A percentile compares a stretch with the other conserved stretches of the same genome.
Conservation (phyloP, 1,139 yeast genomes). For the Nadsonia commutata region DNA sequence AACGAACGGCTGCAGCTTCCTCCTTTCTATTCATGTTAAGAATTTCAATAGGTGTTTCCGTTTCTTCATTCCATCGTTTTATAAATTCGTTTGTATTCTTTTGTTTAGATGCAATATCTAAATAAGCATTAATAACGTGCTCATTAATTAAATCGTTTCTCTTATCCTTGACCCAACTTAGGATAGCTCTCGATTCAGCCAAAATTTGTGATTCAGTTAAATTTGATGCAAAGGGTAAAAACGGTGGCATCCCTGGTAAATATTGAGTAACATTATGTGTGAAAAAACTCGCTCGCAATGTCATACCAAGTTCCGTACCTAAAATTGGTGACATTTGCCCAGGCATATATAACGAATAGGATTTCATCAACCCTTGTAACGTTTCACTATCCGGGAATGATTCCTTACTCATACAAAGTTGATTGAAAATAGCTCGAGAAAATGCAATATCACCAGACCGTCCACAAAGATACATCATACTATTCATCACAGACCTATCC, state of each 20-base stretch:
- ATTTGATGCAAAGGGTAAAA: conserved; percentile 44
- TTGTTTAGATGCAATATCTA: conserved; percentile 33
- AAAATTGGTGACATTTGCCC: conserved; percentile 23
- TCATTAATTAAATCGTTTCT: conserved; percentile 31
- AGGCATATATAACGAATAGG: conserved; percentile 21
- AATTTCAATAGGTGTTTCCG: conserved; percentile 18
- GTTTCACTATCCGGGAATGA: conserved; percentile 20
- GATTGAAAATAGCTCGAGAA: conserved; percentile 55
- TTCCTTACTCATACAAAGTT: conserved; percentile 30
- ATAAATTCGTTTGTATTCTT: conserved; percentile 38
- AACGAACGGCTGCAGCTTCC: not conserved
- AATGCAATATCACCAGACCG: conserved; percentile 66
- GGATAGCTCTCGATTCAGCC: conserved; percentile 67
- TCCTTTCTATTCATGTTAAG: not conserved
- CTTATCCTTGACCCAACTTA: conserved; percentile 38
- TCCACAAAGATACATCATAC: conserved; percentile 61
- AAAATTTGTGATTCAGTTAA: conserved; percentile 29
- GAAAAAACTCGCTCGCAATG: conserved; percentile 16
- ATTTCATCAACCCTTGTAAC: conserved; percentile 19
- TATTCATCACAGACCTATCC: conserved; percentile 40
- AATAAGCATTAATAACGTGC: conserved; percentile 34
- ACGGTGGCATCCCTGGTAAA: conserved; percentile 34
- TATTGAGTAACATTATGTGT: not conserved
- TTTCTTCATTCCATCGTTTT: conserved; percentile 33
- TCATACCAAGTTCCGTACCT: conserved; percentile 18